Base-by-base conservation (phyloP, 2,329 filamentous ascomycete species). In the Thyridium curvatum region DNA sequence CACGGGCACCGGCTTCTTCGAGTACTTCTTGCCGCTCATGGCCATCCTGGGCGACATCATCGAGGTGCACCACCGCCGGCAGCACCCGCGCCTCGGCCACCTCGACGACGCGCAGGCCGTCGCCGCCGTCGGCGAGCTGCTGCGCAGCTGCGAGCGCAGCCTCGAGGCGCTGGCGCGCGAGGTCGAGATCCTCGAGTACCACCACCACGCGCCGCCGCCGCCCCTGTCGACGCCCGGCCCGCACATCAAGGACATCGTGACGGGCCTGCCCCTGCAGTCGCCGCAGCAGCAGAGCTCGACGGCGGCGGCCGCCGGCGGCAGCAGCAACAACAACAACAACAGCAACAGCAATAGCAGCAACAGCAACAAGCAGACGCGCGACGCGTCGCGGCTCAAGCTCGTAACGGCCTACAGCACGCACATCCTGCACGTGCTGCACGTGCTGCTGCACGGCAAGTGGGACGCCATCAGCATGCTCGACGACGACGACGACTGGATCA, bases 11-110 rank as follows among this genome's bases (percentile, higher is more conserved):
- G 62, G 64, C 1, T 66, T 71, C 30, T 72, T 72, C 34, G 68
- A 71, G 42, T 72, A 65, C 42, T 72, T 73, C 37, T 51, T 73
- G 4, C 69, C 69, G 0, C 53, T 72, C 2, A 71, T 71, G 62
- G 58, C 60, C 1, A 66, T 71, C 7, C 58, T 72, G 0, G 69
- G 69, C 0, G 65, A 72, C 38, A 66, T 72, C 8, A 66, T 72
- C 31, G 64, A 72, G 33, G 50, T 70, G 4, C 69, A 71, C 42
- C 65, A 67, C 38, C 52, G 59, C 10, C 56, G 61, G 12, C 55
- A 60, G 18, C 67, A 72, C 41, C 66, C 68, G 0, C 57, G 63
- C 1, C 53, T 72, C 1, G 62, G 65, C 18, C 45, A 44, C 10
- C 46, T 61, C n/a, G 53, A 62, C 41, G 53, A 64, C 35, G 41